Conservation (phyloP, 768 basidiomycete genomes). For the Collybia sp. region DNA sequence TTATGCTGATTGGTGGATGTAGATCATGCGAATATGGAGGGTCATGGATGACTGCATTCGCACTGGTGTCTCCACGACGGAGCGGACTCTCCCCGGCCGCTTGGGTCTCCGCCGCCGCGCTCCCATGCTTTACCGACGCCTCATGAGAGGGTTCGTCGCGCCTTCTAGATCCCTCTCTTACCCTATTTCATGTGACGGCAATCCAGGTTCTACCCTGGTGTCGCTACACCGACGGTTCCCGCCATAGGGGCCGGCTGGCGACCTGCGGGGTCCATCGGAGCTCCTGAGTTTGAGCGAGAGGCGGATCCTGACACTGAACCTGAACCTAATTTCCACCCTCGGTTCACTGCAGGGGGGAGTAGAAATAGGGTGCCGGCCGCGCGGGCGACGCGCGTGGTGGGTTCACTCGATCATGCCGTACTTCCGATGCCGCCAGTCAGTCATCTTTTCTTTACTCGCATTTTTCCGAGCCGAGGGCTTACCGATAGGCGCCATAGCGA, state of each 20-base stretch:
- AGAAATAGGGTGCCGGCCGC: conserved; percentile 10
- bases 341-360: neutral
- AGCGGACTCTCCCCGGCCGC: conserved; percentile 83
- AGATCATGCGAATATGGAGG: conserved; percentile 75
- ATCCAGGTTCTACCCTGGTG: conserved; percentile 44
- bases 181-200: conserved; percentile 1
- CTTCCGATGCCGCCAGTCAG: conserved; percentile 80
- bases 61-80: conserved; percentile 75
- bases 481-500: conserved; percentile 39
- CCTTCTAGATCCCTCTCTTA: neutral
- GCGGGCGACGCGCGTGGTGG: conserved; percentile 49
- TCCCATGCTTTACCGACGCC: conserved; percentile 81
- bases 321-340: neutral
- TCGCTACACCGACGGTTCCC: conserved; percentile 27
- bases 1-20: conserved; percentile 11
- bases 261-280: conserved; percentile 14
- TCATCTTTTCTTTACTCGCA: conserved; percentile 4
- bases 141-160: conserved; percentile 75
- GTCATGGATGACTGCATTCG: conserved; percentile 94
- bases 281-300: conserved; percentile 12
- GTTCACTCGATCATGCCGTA: conserved; percentile 75
- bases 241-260: conserved; percentile 24
- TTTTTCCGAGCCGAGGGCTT: conserved; percentile 2
- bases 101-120: conserved; percentile 76
- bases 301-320: conserved; percentile 9